phyloP scores from a whole-genome alignment of 2,329 filamentous ascomycete genomes.

The Beauveria bassiana region DNA sequence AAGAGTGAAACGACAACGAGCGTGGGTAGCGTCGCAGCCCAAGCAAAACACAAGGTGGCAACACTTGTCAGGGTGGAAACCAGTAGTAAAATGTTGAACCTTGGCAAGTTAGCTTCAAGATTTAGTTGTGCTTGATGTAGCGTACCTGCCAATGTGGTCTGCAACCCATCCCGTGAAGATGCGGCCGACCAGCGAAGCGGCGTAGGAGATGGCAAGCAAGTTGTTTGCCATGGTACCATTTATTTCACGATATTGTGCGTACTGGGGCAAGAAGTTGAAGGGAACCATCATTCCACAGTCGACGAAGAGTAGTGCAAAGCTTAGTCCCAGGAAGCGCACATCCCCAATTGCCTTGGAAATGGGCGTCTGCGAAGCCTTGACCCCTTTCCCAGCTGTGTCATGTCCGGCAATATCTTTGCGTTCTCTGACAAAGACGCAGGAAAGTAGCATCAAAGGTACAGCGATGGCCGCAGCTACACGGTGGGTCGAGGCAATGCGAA shows the following conservation, averaged over 20 bases:
- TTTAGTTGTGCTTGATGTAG: background rate
- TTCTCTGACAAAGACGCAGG: conserved; percentile 23
- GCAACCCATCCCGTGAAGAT: conserved; percentile 44
- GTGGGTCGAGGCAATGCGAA: conserved; percentile 15
- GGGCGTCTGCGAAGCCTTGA: conserved; percentile 10
- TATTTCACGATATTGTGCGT: conserved; percentile 39
- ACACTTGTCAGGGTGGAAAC: conserved; percentile 18
- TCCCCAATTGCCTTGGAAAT: conserved; percentile 22
- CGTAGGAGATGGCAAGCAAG: conserved; percentile 54
- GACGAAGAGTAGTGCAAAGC: conserved; percentile 19
- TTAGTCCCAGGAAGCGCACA: conserved; percentile 17
- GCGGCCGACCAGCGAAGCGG: conserved; percentile 45
- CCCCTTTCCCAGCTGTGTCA: conserved; percentile 12
- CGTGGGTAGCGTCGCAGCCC: conserved; percentile 14
- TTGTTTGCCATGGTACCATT: conserved; percentile 48
- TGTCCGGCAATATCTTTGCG: conserved; percentile 14
- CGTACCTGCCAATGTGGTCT: conserved; percentile 38
- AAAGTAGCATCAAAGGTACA: conserved; percentile 19
- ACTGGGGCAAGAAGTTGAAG: conserved; percentile 35
- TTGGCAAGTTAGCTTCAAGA: conserved; percentile 5
- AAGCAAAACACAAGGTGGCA: conserved; percentile 24
- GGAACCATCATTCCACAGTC: conserved; percentile 23
- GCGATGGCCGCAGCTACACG: conserved; percentile 18
- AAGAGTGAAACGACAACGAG: conserved; percentile 20
- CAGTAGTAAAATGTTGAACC: conserved; percentile 34